Evolutionary conservation across 208 protist genomes (phyloP).

Genomic region (Blastocrithidia nonstop): DNA sequence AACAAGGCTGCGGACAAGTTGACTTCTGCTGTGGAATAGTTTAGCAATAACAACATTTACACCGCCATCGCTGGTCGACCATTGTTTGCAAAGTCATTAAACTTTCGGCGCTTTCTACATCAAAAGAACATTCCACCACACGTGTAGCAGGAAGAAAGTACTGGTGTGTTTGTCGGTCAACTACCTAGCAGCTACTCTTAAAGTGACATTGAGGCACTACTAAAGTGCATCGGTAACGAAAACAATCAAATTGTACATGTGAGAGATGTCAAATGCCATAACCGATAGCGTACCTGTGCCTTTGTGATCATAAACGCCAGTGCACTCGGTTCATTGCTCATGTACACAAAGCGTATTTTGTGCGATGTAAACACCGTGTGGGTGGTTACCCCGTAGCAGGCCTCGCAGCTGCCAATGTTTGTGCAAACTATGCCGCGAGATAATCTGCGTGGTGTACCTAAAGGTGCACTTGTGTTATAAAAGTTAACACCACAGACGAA

Average conservation of each 20-base stretch:
- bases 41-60: conserved; percentile 50
- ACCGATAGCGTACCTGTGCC: conserved; percentile 65
- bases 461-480: conserved; percentile 64
- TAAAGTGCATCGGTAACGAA: conserved; percentile 42
- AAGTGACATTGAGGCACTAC: conserved; percentile 47
- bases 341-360: conserved; percentile 55
- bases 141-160: conserved; percentile 24
- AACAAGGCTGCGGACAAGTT: too few relatives aligned
- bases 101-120: conserved; percentile 33
- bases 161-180: conserved; percentile 68
- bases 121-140: conserved; percentile 14
- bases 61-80: conserved; percentile 15
- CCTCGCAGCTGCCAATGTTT: conserved; percentile 20
- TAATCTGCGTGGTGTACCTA: conserved; percentile 49
- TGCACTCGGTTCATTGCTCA: conserved; percentile 24
- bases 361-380: conserved; percentile 71
- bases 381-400: conserved; percentile 27
- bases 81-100: conserved; percentile 19
- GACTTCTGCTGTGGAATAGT: too few relatives aligned
- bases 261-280: conserved; percentile 66
- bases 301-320: conserved; percentile 64
- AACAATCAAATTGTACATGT: conserved; percentile 32
- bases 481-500: conserved; percentile 30
- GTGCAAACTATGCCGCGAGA: conserved; percentile 43
- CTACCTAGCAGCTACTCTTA: conserved; percentile 60